Conservation (phyloP, 2,329 filamentous ascomycete species). For the Metarhizium album region DNA sequence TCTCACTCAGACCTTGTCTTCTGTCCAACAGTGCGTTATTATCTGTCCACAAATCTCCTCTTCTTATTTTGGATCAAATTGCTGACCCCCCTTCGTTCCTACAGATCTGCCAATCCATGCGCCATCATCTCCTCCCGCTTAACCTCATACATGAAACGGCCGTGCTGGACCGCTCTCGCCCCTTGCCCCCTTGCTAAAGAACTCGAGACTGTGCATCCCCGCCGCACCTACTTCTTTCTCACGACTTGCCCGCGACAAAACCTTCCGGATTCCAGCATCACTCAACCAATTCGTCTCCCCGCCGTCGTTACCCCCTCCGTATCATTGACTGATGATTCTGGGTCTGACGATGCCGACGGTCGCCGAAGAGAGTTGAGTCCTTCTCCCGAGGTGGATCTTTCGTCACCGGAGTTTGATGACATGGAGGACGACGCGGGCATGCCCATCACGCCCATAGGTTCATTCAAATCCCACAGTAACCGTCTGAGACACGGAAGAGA, state of each 20-base stretch:
- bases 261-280: slow-evolving; percentile 45
- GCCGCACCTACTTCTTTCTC: slow-evolving; percentile 93
- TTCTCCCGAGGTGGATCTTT: slow-evolving; percentile 88
- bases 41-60: slow-evolving; percentile 1
- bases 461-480: slow-evolving; percentile 40
- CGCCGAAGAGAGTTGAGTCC: slow-evolving; percentile 67
- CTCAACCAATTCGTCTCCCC: slow-evolving; percentile 11
- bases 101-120: slow-evolving; percentile 86
- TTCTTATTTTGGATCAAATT: neutral
- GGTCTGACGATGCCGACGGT: slow-evolving; percentile 61
- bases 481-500: slow-evolving; percentile 27
- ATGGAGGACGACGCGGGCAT: slow-evolving; percentile 47
- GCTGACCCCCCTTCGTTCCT: slow-evolving; percentile 20
- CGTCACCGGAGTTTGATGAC: slow-evolving; percentile 75
- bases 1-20: slow-evolving; percentile 63
- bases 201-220: slow-evolving; percentile 81
- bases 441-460: slow-evolving; percentile 52
- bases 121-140: slow-evolving; percentile 92
- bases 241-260: slow-evolving; percentile 79
- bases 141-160: slow-evolving; percentile 78
- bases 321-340: slow-evolving; percentile 42
- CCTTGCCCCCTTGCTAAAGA: slow-evolving; percentile 90
- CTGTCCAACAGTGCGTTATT: slow-evolving; percentile 77
- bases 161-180: slow-evolving; percentile 64
- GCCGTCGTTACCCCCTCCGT: slow-evolving; percentile 75